Percentiles rank a stretch among this genome's conserved stretches.
These are phyloP conservation scores for Calonectria henricotiae DNA, from an alignment of 2,329 filamentous ascomycete species.

Conservation along the genomic window DNA sequence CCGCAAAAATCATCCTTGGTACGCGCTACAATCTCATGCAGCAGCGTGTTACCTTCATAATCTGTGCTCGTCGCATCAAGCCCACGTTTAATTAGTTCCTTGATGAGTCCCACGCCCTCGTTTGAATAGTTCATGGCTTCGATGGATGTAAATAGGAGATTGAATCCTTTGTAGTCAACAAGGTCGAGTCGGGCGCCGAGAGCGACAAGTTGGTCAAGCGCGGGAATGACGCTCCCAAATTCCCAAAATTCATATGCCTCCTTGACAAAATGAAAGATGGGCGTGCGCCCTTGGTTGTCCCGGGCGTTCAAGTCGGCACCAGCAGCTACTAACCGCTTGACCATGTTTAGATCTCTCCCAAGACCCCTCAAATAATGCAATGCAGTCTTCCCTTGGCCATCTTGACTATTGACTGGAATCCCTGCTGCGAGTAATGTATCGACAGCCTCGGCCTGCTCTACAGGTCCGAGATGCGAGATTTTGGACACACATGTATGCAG, in stretches of 20 bases:
- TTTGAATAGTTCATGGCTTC: background rate
- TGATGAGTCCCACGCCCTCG: constrained; percentile 1
- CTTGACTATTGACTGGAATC: background rate
- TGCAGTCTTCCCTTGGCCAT: background rate
- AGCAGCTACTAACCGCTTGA: background rate
- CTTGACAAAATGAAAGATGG: background rate
- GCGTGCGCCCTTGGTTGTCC: constrained; percentile 8
- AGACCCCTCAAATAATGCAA: background rate
- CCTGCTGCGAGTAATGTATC: background rate
- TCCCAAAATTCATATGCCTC: no score
- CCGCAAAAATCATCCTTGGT: background rate
- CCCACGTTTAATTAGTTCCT: constrained; percentile 41
- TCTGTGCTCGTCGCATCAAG: constrained; percentile 49
- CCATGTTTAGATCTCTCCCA: background rate
- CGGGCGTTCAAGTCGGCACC: constrained; percentile 1
- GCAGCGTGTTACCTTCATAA: constrained; percentile 43
- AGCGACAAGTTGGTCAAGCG: background rate
- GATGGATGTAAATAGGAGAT: constrained; percentile 43
- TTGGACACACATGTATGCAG: background rate
- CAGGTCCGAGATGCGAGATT: background rate
- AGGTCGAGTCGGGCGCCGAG: background rate
- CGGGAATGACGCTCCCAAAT: rapidly evolving
- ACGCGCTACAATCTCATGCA: constrained; percentile 44
- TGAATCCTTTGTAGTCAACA: constrained; percentile 46
- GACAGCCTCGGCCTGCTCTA: background rate